Percentiles rank a stretch among this genome's conserved stretches.
These are phyloP conservation scores for Westerdykella aurantiaca DNA, from an alignment of 2,329 filamentous ascomycete genomes.

Conservation along the genomic window DNA sequence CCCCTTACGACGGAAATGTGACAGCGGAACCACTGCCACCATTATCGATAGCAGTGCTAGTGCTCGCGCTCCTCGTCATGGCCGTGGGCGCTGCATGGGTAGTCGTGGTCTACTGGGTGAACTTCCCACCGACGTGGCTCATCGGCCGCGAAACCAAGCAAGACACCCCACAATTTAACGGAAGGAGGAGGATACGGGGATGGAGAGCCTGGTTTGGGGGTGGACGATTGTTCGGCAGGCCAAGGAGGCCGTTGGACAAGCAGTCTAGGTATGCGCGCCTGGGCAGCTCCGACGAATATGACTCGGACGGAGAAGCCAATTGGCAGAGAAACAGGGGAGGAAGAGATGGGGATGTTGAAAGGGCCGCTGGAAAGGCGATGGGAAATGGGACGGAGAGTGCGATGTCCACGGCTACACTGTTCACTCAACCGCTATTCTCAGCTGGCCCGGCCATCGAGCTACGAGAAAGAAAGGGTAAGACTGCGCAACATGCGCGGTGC, in stretches of 20 bases:
- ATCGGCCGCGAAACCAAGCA: not conserved
- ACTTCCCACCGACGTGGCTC: constrained; percentile 12
- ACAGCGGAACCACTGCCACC: not conserved
- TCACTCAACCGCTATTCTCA: not conserved
- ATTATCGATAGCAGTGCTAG: not conserved
- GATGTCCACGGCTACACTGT: not conserved
- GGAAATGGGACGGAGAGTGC: not conserved
- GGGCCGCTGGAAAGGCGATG: not conserved
- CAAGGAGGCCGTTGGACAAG: constrained; percentile 12
- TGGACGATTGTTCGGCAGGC: not conserved
- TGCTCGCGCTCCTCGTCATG: constrained; percentile 1
- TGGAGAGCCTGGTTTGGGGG: not conserved
- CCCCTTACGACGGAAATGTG: not conserved
- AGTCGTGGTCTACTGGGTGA: constrained; percentile 10
- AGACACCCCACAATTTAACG: not conserved
- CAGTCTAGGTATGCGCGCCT: constrained; percentile 7
- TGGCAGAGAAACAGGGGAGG: not conserved
- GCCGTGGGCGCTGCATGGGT: constrained; percentile 6
- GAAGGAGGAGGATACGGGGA: not conserved
- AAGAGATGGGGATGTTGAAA: not conserved
- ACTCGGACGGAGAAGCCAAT: not conserved
- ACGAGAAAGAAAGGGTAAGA: too few species aligned
- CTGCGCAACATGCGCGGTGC: too few species aligned
- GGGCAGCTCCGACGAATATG: not conserved
- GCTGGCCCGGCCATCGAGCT: too few species aligned